Evolutionary conservation across 441 rosid species (phyloP).

Genomic region (Arabidopsis lyrata): DNA sequence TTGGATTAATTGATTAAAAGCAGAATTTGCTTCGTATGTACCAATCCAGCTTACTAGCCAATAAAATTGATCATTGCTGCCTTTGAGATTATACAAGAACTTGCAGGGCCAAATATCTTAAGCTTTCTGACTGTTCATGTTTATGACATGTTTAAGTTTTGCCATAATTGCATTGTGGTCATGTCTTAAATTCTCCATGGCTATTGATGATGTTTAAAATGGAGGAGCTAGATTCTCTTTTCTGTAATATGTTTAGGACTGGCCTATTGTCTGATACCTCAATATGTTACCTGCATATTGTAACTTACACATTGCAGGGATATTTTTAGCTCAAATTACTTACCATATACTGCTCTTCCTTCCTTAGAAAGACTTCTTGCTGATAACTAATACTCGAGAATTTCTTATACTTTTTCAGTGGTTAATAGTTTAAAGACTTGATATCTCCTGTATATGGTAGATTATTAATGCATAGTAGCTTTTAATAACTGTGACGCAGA

Average conservation of each 20-base stretch:
- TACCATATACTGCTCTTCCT: neutral
- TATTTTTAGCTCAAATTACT: neutral
- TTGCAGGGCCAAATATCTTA: conserved; percentile 20
- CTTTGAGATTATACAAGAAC: neutral
- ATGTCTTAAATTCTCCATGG: neutral
- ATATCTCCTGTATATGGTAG: neutral
- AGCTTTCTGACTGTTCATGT: no score
- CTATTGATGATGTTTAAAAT: conserved; percentile 5
- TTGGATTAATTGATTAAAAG: neutral
- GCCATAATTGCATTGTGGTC: neutral
- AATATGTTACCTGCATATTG: neutral
- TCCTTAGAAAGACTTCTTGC: neutral
- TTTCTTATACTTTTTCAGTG: no score
- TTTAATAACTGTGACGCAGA: neutral
- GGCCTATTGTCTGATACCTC: neutral
- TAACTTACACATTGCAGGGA: neutral
- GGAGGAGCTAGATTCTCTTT: neutral
- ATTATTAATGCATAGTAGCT: neutral
- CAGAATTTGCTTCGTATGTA: neutral
- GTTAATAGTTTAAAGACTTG: neutral
- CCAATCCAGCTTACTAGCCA: conserved; percentile 24
- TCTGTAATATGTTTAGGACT: neutral
- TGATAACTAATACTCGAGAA: neutral
- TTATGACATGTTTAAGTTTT: neutral
- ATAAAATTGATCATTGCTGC: conserved; percentile 1